Conservation (phyloP, 116 monocot genomes). For the Dioscorea cayenensis region DNA sequence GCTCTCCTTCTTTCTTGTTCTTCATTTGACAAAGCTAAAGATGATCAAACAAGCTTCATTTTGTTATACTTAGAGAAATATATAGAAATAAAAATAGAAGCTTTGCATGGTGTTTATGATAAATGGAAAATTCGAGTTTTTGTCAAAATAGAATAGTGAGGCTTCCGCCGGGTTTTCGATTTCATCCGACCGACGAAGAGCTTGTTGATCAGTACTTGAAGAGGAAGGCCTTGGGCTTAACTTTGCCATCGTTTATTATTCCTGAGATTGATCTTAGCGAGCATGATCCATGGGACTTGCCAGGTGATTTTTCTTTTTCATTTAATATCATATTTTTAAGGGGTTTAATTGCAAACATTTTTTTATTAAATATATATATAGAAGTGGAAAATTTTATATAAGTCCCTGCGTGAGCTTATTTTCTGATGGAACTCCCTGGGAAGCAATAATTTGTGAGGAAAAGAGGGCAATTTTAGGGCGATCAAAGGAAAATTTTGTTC, state of each 20-base stretch:
- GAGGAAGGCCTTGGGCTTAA: conserved; percentile 42
- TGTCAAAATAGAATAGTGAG: conserved; percentile 5
- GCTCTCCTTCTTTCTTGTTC: background rate
- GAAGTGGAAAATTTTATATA: no score
- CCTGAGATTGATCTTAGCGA: conserved; percentile 41
- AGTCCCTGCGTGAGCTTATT: no score
- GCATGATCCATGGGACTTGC: conserved; percentile 53
- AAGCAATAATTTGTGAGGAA: no score
- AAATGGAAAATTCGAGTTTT: conserved; percentile 15
- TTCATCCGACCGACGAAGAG: conserved; percentile 63
- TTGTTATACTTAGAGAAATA: no score
- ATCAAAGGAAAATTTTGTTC: no score
- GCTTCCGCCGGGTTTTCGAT: conserved; percentile 52
- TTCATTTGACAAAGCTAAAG: background rate
- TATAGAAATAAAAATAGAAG: no score
- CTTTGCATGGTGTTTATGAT: no score
- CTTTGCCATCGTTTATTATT: conserved; percentile 43
- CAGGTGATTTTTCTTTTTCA: conserved; percentile 16
- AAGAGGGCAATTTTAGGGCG: no score
- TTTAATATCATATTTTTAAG: no score
- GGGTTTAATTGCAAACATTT: no score
- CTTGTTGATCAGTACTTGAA: conserved; percentile 46
- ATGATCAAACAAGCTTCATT: background rate
- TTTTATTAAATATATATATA: no score
- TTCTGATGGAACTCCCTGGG: no score